Base-by-base conservation (phyloP, 129 eudicot species). In the Flaveria brownii region DNA sequence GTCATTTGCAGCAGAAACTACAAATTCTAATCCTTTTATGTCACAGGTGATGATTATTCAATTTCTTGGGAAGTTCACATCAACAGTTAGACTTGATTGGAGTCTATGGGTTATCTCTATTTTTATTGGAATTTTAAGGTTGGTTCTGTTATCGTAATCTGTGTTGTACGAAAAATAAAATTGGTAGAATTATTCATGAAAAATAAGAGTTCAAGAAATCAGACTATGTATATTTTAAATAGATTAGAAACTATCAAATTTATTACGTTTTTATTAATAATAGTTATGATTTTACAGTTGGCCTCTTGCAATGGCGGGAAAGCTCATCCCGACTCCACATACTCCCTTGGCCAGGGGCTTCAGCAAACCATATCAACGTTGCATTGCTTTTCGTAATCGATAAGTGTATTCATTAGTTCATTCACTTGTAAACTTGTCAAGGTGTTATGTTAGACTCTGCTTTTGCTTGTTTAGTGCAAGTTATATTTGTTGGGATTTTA, bases 271-370 rank as follows among this genome's bases (percentile, higher is more conserved):
- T 5, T 4, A 45, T 45, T 45, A 45, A 45, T 45, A 45, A 10
- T 47, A 13, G 12, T 47, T 47, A 47, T 47, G 55, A 46, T 59
- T 22, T 78, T 43, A 46, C 94, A 93, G 98, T 62, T 93, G 96
- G 95, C 98, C 98, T 9, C 96, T 93, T 45, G 98, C 98, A 2
- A 36, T 82, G 30, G 73, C 73, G 14, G 98, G 98, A 63, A 93
- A 93, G 78, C 75, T 90, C 57, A 86, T 92, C 62, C 98, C 98
- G 17, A 96, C 90, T 51, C 98, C 98, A n/a, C 65, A 84, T 79
- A 88, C 94, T 56, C 97, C 97, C 13, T 84, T 91, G 54, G 94
- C 87, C 62, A 88, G 85, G 75, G 87, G 86, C 72, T 86, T 88
- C 78, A 83, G 84, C 52, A 91, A 78, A 84, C 90, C 92, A 59